These are phyloP conservation scores for Begonia peltatifolia DNA, from an alignment of 306 rosid species.

Conservation along the genomic window DNA sequence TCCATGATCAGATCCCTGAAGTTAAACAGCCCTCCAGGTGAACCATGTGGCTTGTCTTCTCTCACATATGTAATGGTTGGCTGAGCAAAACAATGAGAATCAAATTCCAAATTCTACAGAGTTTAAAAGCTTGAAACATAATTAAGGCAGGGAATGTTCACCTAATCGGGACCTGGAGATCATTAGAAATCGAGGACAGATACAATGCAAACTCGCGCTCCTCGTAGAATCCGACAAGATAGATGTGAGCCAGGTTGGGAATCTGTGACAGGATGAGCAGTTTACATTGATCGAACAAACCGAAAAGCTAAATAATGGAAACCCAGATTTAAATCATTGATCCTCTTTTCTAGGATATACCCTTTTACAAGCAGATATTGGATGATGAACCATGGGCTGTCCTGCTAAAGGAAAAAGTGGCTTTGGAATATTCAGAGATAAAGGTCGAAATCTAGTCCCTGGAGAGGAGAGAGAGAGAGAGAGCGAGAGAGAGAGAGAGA, in stretches of 20 bases:
- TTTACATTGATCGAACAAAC: neutral
- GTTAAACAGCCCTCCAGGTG: slow-evolving; percentile 87
- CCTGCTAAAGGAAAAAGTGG: slow-evolving; percentile 97
- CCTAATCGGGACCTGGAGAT: slow-evolving; percentile 88
- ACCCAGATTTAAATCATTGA: slow-evolving; percentile 5
- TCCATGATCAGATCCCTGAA: slow-evolving; percentile 89
- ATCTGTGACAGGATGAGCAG: slow-evolving; percentile 37
- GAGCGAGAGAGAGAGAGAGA: too few species aligned
- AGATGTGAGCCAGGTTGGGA: slow-evolving; percentile 72
- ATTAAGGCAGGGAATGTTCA: slow-evolving; percentile 5
- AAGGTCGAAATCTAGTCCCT: slow-evolving; percentile 95
- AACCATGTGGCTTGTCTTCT: slow-evolving; percentile 93
- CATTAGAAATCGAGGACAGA: slow-evolving; percentile 79
- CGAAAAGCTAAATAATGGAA: neutral
- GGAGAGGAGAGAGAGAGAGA: too few species aligned
- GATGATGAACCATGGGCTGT: slow-evolving; percentile 96
- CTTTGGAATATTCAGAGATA: slow-evolving; percentile 79
- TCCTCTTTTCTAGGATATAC: slow-evolving; percentile 19
- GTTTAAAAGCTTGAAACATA: too few species aligned
- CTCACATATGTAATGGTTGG: too few species aligned
- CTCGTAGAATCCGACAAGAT: slow-evolving; percentile 83
- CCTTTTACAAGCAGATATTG: slow-evolving; percentile 89
- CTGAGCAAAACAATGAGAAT: slow-evolving; percentile 14
- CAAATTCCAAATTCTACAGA: too few species aligned
- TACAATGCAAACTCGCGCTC: slow-evolving; percentile 83